Evolutionary conservation across 176 grass and related monocot genomes (phyloP), one percentile per base, ranked within the genome.

Genomic region (Tillandsia fasciculata): DNA sequence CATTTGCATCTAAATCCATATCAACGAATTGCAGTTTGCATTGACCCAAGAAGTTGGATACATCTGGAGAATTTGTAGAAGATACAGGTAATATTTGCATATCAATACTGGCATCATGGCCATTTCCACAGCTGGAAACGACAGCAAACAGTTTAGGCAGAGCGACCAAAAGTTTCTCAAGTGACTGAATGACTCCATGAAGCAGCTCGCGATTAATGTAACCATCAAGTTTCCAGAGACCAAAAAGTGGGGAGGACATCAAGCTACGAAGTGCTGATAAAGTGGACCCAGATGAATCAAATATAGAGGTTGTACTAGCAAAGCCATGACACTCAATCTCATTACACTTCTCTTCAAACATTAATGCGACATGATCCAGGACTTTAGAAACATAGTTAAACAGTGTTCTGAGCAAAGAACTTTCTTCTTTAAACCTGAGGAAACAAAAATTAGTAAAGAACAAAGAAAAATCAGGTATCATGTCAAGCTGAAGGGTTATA

Each of bases 1-100:
- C 81, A 72, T 63, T 74, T 56, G 74, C 80, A 88, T 96, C 91
- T 61, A 96, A 79, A 67, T 96, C 87, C 79, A 96, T 81, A 79
- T 96, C 91, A 72, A 83, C 82, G 69, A 91, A 77, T 71, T 63
- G 81, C 66, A 51, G 64, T 68, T 58, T 87, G 69, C 58, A 70
- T 67, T 88, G 76, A 78, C 53, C 15, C 50, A 83, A 49, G 68
- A 53, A 72, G 75, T 81, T 64, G 53, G 74, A 47, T 58, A 85
- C 88, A 9, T 87, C 81, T 28, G 50, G 67, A 58, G 70, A 84
- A 65, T 82, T 81, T 48, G 77, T 17, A 76, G 72, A 73, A 64
- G 65, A 79, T 67, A 74, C 58, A 70, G 78, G 77, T 66, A 91
- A 63, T 59, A 77, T 73, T 71, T 86, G 82, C 71, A 53, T 49